Conservation (phyloP, 495 filamentous ascomycete genomes). For the Friedmanniomyces simplex region DNA sequence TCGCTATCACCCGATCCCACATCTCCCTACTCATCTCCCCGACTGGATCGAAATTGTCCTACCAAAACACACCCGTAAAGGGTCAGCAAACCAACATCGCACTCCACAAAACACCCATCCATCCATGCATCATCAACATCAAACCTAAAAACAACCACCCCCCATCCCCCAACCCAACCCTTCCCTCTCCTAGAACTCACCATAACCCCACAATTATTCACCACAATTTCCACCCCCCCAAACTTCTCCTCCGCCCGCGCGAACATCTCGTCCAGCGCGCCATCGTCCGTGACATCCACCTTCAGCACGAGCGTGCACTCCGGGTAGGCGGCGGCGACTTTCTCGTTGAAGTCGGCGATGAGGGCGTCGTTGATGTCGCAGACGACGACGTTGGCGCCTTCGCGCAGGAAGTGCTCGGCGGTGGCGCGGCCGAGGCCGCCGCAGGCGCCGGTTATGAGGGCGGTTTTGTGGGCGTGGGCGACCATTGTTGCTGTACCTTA, state of each 20-base stretch:
- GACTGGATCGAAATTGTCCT: slow-evolving; percentile 9
- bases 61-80: background rate
- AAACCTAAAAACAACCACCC: too few relatives aligned
- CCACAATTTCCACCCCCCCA: slow-evolving; percentile 34
- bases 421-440: slow-evolving; percentile 26
- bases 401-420: slow-evolving; percentile 14
- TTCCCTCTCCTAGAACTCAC: too few relatives aligned
- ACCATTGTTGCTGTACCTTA: background rate
- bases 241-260: slow-evolving; percentile 18
- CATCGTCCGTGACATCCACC: slow-evolving; percentile 17
- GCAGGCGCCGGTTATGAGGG: slow-evolving; percentile 22
- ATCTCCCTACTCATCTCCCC: slow-evolving; percentile 36
- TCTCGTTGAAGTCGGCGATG: slow-evolving; percentile 10
- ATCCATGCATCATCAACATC: too few relatives aligned
- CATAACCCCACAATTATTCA: slow-evolving; percentile 45
- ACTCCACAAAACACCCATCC: too few relatives aligned
- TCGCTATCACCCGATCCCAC: slow-evolving; percentile 48
- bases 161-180: too few relatives aligned
- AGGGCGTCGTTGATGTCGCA: slow-evolving; percentile 20
- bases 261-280: slow-evolving; percentile 15
- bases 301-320: slow-evolving; percentile 17
- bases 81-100: background rate
- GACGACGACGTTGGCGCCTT: slow-evolving; percentile 26
- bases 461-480: slow-evolving; percentile 5
- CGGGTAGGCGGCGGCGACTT: slow-evolving; percentile 8